Evolutionary conservation across 768 basidiomycete species (phyloP).

Genomic region (Trametes punicea): DNA sequence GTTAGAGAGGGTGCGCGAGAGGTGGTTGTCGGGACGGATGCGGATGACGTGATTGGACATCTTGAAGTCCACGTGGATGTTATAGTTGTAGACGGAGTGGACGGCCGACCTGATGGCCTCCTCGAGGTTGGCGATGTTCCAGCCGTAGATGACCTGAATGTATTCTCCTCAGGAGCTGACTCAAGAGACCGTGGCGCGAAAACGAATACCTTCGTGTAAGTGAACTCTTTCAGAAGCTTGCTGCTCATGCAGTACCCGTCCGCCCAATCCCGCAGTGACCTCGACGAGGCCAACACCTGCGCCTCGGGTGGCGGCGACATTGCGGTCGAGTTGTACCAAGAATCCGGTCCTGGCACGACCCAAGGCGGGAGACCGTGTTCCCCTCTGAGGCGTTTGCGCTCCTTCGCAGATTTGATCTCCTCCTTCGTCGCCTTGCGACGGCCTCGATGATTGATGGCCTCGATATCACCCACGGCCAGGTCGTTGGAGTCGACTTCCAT

Average conservation of each 20-base stretch:
- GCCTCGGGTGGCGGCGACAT: conserved; percentile 11
- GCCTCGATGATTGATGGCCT: neutral
- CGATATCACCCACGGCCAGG: conserved; percentile 4
- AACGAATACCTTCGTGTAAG: conserved; percentile 57
- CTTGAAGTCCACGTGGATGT: conserved; percentile 49
- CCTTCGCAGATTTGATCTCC: conserved; percentile 42
- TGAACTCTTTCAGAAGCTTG: conserved; percentile 76
- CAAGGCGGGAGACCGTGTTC: conserved; percentile 54
- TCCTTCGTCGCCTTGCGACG: conserved; percentile 39
- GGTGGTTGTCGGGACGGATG: conserved; percentile 61
- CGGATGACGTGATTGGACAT: conserved; percentile 47
- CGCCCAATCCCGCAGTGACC: conserved; percentile 73
- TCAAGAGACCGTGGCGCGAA: neutral
- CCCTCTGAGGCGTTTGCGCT: conserved; percentile 43
- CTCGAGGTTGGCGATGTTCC: conserved; percentile 44
- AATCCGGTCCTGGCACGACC: conserved; percentile 28
- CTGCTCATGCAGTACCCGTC: conserved; percentile 74
- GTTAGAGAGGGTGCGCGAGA: conserved; percentile 67
- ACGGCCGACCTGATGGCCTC: conserved; percentile 38
- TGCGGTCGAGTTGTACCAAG: neutral
- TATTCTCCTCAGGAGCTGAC: conserved; percentile 28
- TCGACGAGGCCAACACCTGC: conserved; percentile 47
- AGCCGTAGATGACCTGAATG: conserved; percentile 52
- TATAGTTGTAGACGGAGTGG: conserved; percentile 36
- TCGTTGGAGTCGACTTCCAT: conserved; percentile 45